Conservation (phyloP, 306 rosid genomes). For the Vicia sativa region DNA sequence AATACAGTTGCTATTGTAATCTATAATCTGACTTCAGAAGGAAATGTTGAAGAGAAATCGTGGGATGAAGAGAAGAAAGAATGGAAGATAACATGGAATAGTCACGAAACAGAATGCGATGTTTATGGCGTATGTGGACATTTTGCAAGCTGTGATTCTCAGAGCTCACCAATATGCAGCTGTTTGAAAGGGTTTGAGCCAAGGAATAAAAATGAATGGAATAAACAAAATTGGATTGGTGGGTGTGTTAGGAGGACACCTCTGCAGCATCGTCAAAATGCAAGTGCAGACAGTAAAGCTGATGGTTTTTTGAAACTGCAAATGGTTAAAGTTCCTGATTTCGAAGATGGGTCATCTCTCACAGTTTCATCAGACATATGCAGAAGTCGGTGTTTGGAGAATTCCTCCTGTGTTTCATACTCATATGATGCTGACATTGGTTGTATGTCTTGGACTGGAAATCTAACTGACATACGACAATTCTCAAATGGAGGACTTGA, state of each 20-base stretch:
- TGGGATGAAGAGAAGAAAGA: constrained; percentile 31
- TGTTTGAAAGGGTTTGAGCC: constrained; percentile 57
- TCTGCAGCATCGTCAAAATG: constrained; percentile 27
- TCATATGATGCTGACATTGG: too few relatives aligned
- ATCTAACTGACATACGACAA: too few relatives aligned
- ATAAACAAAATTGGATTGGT: constrained; percentile 33
- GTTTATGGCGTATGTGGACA: constrained; percentile 42
- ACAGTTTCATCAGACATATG: too few relatives aligned
- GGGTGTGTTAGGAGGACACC: constrained; percentile 48
- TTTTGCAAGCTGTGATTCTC: constrained; percentile 43
- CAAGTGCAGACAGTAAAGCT: not conserved
- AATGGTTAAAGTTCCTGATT: constrained; percentile 43
- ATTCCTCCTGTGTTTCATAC: too few relatives aligned
- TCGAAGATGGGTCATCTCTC: not conserved
- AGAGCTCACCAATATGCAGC: constrained; percentile 38
- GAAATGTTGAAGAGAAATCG: not conserved
- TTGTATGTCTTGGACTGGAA: too few relatives aligned
- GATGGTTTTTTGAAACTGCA: constrained; percentile 46
- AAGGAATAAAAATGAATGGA: constrained; percentile 45
- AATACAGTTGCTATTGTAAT: not conserved
- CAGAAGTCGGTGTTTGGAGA: too few relatives aligned
- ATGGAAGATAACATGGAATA: constrained; percentile 4
- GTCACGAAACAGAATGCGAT: constrained; percentile 31
- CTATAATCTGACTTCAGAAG: constrained; percentile 6
- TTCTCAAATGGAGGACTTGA: too few relatives aligned